Conservation (phyloP, 2,329 filamentous ascomycete species). For the Phaeosphaeria sp. region DNA sequence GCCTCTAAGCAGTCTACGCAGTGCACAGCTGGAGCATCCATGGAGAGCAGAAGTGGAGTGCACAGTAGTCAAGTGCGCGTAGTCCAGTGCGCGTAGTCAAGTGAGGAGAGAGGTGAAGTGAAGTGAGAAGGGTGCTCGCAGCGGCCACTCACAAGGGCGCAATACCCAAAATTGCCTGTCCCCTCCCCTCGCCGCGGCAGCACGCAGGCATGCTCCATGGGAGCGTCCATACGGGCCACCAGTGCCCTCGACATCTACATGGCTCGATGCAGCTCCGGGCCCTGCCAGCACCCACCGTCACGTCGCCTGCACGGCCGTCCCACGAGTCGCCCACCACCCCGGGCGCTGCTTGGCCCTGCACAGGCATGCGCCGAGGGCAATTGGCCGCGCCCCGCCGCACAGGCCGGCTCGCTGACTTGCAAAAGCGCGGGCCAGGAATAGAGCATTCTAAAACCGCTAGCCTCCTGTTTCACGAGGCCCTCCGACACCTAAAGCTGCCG, state of each 20-base stretch:
- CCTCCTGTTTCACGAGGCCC: slow-evolving; percentile 48
- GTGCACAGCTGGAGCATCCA: too few relatives aligned
- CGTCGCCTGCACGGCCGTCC: slow-evolving; percentile 20
- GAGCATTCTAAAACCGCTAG: slow-evolving; percentile 46
- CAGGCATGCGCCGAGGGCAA: slow-evolving; percentile 22
- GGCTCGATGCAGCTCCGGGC: neutral
- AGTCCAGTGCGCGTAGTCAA: too few relatives aligned
- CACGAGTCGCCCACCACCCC: slow-evolving; percentile 28
- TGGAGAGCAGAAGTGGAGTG: too few relatives aligned
- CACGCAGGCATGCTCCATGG: slow-evolving; percentile 8
- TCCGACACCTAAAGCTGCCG: slow-evolving; percentile 50
- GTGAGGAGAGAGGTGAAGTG: too few relatives aligned
- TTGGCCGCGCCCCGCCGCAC: slow-evolving; percentile 32
- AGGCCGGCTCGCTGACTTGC: slow-evolving; percentile 33
- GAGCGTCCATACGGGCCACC: neutral
- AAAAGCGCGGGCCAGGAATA: slow-evolving; percentile 37
- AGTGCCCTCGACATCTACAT: neutral
- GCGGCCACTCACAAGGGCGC: neutral
- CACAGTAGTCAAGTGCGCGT: too few relatives aligned
- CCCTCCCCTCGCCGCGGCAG: neutral
- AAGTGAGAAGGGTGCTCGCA: too few relatives aligned
- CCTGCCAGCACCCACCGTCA: slow-evolving; percentile 11
- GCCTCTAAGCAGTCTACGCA: neutral
- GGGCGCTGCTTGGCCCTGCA: slow-evolving; percentile 14
- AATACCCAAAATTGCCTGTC: neutral